phyloP scores from a whole-genome alignment of 1,284 basidiomycete genomes.

The Veloboletus limbatus region DNA sequence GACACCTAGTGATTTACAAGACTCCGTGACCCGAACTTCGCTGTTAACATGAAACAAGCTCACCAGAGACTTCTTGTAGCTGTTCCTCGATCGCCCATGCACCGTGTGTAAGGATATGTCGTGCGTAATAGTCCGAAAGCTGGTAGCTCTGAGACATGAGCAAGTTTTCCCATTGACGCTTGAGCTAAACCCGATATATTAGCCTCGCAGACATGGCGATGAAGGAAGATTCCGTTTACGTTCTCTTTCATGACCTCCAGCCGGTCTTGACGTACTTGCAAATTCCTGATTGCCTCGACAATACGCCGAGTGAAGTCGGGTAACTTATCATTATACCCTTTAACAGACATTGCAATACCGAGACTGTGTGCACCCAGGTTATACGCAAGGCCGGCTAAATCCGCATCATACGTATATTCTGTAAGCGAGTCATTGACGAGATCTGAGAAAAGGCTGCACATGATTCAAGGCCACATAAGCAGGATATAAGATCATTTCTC shows the following conservation, averaged over 20 bases:
- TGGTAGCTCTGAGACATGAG: constrained; percentile 82
- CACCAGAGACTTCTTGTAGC: constrained; percentile 75
- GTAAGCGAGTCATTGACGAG: constrained; percentile 87
- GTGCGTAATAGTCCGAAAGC: constrained; percentile 77
- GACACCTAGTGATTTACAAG: constrained; percentile 6
- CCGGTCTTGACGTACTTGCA: constrained; percentile 71
- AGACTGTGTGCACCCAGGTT: constrained; percentile 64
- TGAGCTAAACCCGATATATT: constrained; percentile 44
- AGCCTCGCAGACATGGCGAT: constrained; percentile 5
- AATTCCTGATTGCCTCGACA: constrained; percentile 66
- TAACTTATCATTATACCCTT: constrained; percentile 96
- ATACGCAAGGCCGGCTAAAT: constrained; percentile 87
- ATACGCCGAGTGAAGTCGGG: constrained; percentile 75
- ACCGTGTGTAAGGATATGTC: constrained; percentile 67
- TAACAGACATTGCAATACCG: constrained; percentile 69
- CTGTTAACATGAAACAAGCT: constrained; percentile 30
- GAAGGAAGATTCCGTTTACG: constrained; percentile 40
- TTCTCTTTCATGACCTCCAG: constrained; percentile 86
- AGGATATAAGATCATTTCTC: constrained; percentile 16
- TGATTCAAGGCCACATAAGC: background rate
- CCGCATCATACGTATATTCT: constrained; percentile 93
- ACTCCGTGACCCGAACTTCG: background rate
- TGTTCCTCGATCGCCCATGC: constrained; percentile 84
- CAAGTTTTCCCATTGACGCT: constrained; percentile 83
- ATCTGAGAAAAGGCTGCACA: constrained; percentile 74